A percentile compares a stretch with the other conserved stretches of the same genome.
These are phyloP conservation scores for Colletotrichum tofieldiae DNA, from an alignment of 2,329 filamentous ascomycete species.

Conservation along the genomic window DNA sequence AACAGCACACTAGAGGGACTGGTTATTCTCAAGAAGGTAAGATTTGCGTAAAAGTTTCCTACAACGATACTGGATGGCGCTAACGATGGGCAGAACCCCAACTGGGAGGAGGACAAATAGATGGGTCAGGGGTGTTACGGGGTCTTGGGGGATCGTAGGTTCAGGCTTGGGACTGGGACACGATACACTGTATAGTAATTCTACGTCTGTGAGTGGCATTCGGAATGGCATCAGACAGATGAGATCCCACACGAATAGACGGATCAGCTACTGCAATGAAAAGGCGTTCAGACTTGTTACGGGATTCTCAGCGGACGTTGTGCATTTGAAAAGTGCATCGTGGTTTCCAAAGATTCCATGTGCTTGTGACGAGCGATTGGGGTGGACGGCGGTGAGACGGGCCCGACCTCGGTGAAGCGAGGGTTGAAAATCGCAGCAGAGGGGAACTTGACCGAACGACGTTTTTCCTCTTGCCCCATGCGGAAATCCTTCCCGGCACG, in stretches of 20 bases:
- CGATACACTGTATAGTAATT: slow-evolving; percentile 45
- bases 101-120: slow-evolving; percentile 68
- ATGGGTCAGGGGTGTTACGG: slow-evolving; percentile 28
- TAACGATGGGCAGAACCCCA: slow-evolving; percentile 62
- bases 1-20: slow-evolving; percentile 94
- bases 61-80: not conserved
- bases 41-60: slow-evolving; percentile 45
- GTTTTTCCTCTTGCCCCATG: not conserved
- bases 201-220: slow-evolving; percentile 41
- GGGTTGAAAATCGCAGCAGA: not conserved
- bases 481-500: not conserved
- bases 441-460: not conserved
- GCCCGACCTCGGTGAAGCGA: not conserved
- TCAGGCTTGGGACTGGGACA: slow-evolving; percentile 40
- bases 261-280: slow-evolving; percentile 37
- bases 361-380: not conserved
- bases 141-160: slow-evolving; percentile 36
- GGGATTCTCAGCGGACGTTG: not conserved
- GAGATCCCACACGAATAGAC: slow-evolving; percentile 39
- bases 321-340: not conserved
- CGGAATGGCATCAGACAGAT: slow-evolving; percentile 38
- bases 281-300: slow-evolving; percentile 12
- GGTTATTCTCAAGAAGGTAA: slow-evolving; percentile 96
- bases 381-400: not conserved
- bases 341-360: not conserved